Evolutionary conservation across 345 rosid species (phyloP), one percentile per base, ranked within the genome.

Genomic region (Eucalyptus tenuipes): DNA sequence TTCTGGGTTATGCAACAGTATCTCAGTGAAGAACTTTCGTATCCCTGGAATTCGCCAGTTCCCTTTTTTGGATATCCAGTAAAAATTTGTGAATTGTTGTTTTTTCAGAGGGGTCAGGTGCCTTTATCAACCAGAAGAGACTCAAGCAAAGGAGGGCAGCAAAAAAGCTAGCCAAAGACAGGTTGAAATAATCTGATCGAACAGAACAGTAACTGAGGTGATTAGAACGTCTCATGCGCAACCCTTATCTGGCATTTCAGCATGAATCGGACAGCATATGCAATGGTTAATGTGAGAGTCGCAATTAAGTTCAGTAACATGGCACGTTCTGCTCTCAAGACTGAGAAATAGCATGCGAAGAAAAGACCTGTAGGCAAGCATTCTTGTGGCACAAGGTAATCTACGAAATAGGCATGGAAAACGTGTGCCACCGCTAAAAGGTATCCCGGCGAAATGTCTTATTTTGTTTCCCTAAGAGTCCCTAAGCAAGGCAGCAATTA

Each of bases 111-210:
- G 93, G 87, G 71, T 49, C 64, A 66, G 8, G 53, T 22, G 68
- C 88, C 52, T 90, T 86, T 48, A 86, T 82, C 86, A 90, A 89
- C 59, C 92, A 89, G 93, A 90, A 88, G 45, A 96, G 91, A 87
- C 53, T 91, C 80, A 96, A 94, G 91, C 92, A 91, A 42, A 92
- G 97, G 84, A 94, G 97, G 91, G 89, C 87, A 49, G 94, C 96
- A 1, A 97, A 96, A 92, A 95, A 88, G 89, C 89, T 91, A 85
- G 94, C 92, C 20, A 92, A 81, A 89, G 95, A 91, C 61, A 88
- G 5, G 52, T 75, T 82, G 42, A 90, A 90, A 87, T 64, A 45
- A 49, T 45, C 90, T 37, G 33, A 53, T 14, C 20, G 40, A 20
- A 20, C 18, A 13, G 89, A 88, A 71, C 48, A 71, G 71, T 64